Base-by-base conservation (phyloP, 208 protist species). In the Kentomonas sorsogonicus region DNA sequence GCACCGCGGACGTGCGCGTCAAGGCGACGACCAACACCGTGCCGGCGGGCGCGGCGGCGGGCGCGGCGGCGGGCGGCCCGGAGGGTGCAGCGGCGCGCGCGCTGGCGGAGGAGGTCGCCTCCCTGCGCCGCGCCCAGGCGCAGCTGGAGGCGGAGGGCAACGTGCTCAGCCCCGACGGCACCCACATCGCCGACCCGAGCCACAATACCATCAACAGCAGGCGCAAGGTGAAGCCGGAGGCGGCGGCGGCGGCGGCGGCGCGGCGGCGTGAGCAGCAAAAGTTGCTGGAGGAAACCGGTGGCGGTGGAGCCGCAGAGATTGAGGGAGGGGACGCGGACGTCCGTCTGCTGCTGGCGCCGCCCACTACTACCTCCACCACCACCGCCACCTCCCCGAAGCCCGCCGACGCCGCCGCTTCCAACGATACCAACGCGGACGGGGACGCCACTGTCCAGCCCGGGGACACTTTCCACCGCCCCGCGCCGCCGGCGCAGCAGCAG, bases 171-270 rank as follows among this genome's bases (percentile, higher is more conserved):
- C n/a, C 29, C 27, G 22, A 51, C 18, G 20, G 33, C 2, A 45
- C 59, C 43, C 30, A 44, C 4, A 46, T 38, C 20, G 52, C 44
- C 2, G 39, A 47, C 53, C 22, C 4, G 3, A 29, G 22, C 16
- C 11, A 4, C 26, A 3, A 29, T 61, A 33, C 46, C 31, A 22
- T 9, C n/a, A 18, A 13, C 10, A 23, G 7, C 43, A 22, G 16
- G n/a, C 25, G n/a, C 43, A 48, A 48, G 43, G 25, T 27, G 43
- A 22, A 15, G 25, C 43, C 25, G 22, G 18, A 52, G 44, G 45
- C 53, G 25, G 72, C 69, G 57, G 30, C 34, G 16, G 56, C 47
- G 0, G 58, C 60, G 4, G 50, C 72, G 7, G 52, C 52, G 26
- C 34, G 40, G 48, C 54, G 72, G 43, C 59, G 56, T 36, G 33